These are phyloP conservation scores for Plasmodium gaboni DNA, from an alignment of 169 alveolate species.

Conservation along the genomic window DNA sequence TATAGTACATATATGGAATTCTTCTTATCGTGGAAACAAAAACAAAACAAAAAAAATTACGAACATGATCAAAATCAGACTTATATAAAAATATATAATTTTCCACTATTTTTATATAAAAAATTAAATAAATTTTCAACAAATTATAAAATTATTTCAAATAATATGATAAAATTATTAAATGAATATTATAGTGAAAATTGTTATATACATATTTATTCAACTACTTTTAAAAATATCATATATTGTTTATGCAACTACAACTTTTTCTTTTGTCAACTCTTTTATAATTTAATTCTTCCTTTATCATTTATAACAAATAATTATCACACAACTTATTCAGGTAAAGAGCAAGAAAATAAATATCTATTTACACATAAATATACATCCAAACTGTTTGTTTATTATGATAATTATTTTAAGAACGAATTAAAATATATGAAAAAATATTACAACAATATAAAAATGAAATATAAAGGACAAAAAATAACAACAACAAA, in stretches of 20 bases:
- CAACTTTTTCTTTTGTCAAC: constrained; percentile 27
- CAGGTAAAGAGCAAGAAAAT: constrained; percentile 5
- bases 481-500: background rate
- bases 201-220: constrained; percentile 48
- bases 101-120: constrained; percentile 12
- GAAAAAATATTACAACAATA: constrained; percentile 1
- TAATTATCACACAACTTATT: background rate
- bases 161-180: constrained; percentile 27
- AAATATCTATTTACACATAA: background rate
- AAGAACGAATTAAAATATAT: constrained; percentile 29
- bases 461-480: constrained; percentile 5
- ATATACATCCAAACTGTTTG: background rate
- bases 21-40: constrained; percentile 13
- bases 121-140: constrained; percentile 6
- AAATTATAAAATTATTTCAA: constrained; percentile 26
- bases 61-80: no score
- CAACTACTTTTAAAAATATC: constrained; percentile 30
- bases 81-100: no score
- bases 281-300: constrained; percentile 34
- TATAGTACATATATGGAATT: constrained; percentile 48
- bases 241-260: constrained; percentile 47
- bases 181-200: constrained; percentile 37
- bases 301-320: constrained; percentile 29
- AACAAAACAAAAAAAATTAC: background rate
- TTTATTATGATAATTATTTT: constrained; percentile 15